These are phyloP conservation scores for Apiotrichum laibachii DNA, from an alignment of 1,284 basidiomycete species.

Conservation along the genomic window DNA sequence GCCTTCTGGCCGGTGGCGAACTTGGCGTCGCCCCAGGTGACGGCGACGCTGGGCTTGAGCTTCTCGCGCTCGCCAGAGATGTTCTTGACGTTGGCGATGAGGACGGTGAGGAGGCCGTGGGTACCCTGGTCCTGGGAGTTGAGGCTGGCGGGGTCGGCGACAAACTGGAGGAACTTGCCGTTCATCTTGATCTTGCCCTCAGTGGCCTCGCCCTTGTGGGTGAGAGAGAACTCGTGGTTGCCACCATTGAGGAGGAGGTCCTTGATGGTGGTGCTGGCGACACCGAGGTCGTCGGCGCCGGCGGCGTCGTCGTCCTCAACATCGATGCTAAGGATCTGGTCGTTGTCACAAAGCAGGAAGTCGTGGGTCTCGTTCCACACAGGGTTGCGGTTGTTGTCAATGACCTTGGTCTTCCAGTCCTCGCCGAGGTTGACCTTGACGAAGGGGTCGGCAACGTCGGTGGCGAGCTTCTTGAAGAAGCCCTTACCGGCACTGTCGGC, in stretches of 20 bases:
- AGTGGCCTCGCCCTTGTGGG: slow-evolving; percentile 6
- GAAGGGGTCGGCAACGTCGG: slow-evolving; percentile 14
- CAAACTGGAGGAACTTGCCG: slow-evolving; percentile 14
- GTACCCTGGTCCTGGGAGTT: slow-evolving; percentile 13
- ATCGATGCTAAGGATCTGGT: slow-evolving; percentile 11
- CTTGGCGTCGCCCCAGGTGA: slow-evolving; percentile 14
- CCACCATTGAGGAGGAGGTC: slow-evolving; percentile 10
- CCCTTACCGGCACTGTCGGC: slow-evolving; percentile 12
- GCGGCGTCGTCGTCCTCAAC: slow-evolving; percentile 13
- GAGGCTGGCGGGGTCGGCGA: slow-evolving; percentile 11
- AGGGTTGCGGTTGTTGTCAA: slow-evolving; percentile 17
- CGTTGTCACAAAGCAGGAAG: slow-evolving; percentile 14
- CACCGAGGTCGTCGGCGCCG: slow-evolving; percentile 8
- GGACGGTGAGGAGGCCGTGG: slow-evolving; percentile 13
- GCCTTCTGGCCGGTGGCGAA: slow-evolving; percentile 17
- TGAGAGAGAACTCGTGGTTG: slow-evolving; percentile 4
- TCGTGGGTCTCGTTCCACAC: slow-evolving; percentile 18
- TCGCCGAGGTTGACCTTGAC: slow-evolving; percentile 10
- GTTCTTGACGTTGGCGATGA: slow-evolving; percentile 10
- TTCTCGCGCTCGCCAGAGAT: slow-evolving; percentile 10
- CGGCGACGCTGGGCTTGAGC: slow-evolving; percentile 18
- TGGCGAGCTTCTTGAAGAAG: slow-evolving; percentile 13
- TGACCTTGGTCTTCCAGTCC: slow-evolving; percentile 14
- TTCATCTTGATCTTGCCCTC: slow-evolving; percentile 4
- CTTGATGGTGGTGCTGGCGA: slow-evolving; percentile 6